A percentile compares a stretch with the other conserved stretches of the same genome.
Conservation (phyloP, 176 grass and related monocot species). For the Aegilops sharonensis region DNA sequence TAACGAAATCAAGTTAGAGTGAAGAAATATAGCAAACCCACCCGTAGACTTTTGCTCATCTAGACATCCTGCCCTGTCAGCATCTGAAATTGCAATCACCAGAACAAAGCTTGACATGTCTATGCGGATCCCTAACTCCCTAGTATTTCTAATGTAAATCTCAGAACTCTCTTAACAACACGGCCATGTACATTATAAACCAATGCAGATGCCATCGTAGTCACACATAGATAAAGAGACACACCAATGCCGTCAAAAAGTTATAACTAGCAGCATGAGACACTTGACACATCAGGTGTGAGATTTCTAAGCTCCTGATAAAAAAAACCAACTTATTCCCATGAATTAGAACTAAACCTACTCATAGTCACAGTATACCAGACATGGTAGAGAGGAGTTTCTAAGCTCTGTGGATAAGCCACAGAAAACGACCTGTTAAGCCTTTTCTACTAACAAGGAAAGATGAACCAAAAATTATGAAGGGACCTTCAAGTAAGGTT, state of each 20-base stretch:
- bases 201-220: too few relatives aligned
- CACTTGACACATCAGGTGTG: conserved; percentile 12
- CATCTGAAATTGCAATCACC: too few relatives aligned
- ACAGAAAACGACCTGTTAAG: conserved; percentile 24
- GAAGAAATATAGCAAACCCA: too few relatives aligned
- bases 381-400: conserved; percentile 43
- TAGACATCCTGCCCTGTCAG: too few relatives aligned
- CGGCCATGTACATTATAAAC: too few relatives aligned
- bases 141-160: too few relatives aligned
- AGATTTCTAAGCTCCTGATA: conserved; percentile 1
- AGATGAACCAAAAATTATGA: conserved; percentile 38
- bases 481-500: conserved; percentile 53
- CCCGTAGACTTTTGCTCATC: too few relatives aligned
- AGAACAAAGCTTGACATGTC: too few relatives aligned
- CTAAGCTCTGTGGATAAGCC: conserved; percentile 30
- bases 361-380: conserved; percentile 42
- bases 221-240: not conserved
- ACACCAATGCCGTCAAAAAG: not conserved
- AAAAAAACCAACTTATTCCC: conserved; percentile 50
- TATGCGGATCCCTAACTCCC: too few relatives aligned
- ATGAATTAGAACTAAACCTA: conserved; percentile 51
- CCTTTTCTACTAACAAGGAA: conserved; percentile 39
- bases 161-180: too few relatives aligned
- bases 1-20: too few relatives aligned
- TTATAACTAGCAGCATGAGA: not conserved